Conservation (phyloP, 805 yeast genomes). For the Scheffersomyces ergatensis region DNA sequence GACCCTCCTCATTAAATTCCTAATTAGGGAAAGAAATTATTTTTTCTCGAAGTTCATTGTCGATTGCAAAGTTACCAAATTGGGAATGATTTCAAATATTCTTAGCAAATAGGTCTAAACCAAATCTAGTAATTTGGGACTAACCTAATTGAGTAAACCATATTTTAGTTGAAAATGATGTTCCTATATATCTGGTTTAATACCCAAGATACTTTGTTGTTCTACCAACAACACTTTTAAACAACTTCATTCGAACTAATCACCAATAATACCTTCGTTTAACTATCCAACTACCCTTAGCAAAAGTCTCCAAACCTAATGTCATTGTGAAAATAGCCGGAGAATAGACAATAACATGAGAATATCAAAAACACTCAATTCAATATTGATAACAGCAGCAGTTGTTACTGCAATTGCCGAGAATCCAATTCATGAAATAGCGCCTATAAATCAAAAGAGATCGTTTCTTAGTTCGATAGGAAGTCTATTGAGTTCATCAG, state of each 20-base stretch:
- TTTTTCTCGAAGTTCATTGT: too few species aligned
- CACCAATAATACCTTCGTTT: slow-evolving; percentile 1
- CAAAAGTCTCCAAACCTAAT: neutral
- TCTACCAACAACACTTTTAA: neutral
- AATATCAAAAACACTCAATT: slow-evolving; percentile 19
- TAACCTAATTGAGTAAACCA: too few species aligned
- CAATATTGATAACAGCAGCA: slow-evolving; percentile 21
- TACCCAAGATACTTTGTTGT: neutral
- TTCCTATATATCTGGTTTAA: slow-evolving; percentile 3
- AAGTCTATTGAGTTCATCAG: neutral
- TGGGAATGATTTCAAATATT: too few species aligned
- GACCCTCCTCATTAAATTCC: too few species aligned
- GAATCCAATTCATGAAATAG: slow-evolving; percentile 1
- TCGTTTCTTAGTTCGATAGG: slow-evolving; percentile 8
- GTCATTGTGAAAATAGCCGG: neutral
- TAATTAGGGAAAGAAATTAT: too few species aligned
- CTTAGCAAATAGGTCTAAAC: too few species aligned
- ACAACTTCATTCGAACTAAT: neutral
- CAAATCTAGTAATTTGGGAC: too few species aligned
- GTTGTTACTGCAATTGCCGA: slow-evolving; percentile 16
- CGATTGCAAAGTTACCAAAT: too few species aligned
- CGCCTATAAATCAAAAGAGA: slow-evolving; percentile 10
- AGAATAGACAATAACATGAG: slow-evolving; percentile 14
- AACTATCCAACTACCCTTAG: slow-evolving; percentile 2
- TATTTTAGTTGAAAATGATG: too few species aligned